Evolutionary conservation across 2,329 filamentous ascomycete species (phyloP), one percentile per base, ranked within the genome.

Genomic region (Fusarium mundagurra): DNA sequence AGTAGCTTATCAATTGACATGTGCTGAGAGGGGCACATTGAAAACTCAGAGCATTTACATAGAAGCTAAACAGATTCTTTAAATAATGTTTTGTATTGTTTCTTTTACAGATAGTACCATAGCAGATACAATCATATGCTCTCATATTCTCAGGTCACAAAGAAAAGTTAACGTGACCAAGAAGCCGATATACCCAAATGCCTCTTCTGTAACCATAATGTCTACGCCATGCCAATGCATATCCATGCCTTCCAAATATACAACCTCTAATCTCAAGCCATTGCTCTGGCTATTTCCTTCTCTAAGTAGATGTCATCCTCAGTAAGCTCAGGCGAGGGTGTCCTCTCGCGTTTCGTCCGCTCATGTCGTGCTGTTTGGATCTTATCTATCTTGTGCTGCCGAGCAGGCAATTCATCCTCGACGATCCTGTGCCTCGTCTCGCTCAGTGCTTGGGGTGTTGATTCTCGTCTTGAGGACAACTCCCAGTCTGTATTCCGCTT

Each of bases 201-300:
- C 45, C 31, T 51, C 61, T 55, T 45, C 58, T 59, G 29, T 38
- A 50, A 45, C 33, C 64, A 64, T 45, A 33, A 45, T 55, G 31
- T 70, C 45, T 67, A 67, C 64, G 51, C 33, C 72, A 43, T 72
- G 43, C 50, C 53, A 60, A 61, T 61, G 53, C 53, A 54, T 41
- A 58, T n/a, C 22, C 47, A 18, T 58, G 29, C 36, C 33, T 38
- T 70, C 64, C 48, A 73, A 60, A 9, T 31, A 39, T 63, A 24
- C 65, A 27, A 29, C 34, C 50, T 27, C 48, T 53, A 16, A 29
- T 39, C 61, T 74, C 58, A 77, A 61, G 67, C 76, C 33, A 76
- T 77, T 59, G 74, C 74, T 29, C 65, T 64, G 18, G 74, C 67
- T 41, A 71, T 68, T 48, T 78, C 68, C 33, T 66, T 77, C 50